These are phyloP conservation scores for Alternaria longipes DNA, from an alignment of 2,329 filamentous ascomycete species.

Conservation along the genomic window DNA sequence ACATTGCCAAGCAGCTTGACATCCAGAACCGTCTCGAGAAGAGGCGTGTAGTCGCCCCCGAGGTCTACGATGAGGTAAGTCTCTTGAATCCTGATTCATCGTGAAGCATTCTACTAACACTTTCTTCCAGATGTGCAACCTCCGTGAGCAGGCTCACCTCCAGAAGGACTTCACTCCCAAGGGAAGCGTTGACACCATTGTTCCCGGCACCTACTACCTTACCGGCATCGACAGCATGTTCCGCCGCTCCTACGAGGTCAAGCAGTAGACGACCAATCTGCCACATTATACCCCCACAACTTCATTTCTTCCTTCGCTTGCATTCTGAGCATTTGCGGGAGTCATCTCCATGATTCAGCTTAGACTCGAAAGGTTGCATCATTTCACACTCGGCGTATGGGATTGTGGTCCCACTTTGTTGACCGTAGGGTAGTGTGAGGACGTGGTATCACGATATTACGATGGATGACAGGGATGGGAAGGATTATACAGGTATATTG, in stretches of 20 bases:
- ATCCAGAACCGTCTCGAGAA: conserved; percentile 57
- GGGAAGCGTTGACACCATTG: conserved; percentile 55
- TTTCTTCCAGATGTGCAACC: conserved; percentile 58
- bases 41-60: conserved; percentile 56
- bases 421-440: conserved; percentile 9
- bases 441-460: conserved; percentile 22
- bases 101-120: conserved; percentile 36
- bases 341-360: conserved; percentile 41
- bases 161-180: conserved; percentile 60
- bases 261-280: conserved; percentile 51
- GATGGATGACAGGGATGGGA: conserved; percentile 24
- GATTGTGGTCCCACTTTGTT: conserved; percentile 9
- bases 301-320: conserved; percentile 40
- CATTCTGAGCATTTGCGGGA: conserved; percentile 50
- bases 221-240: conserved; percentile 62
- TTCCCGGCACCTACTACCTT: conserved; percentile 62
- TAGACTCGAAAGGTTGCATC: conserved; percentile 38
- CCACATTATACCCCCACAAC: conserved; percentile 13
- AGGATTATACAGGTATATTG: conserved; percentile 22
- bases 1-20: conserved; percentile 59
- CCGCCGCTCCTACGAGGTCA: conserved; percentile 60
- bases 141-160: conserved; percentile 61
- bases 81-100: conserved; percentile 4
- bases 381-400: conserved; percentile 31
- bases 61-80: conserved; percentile 59